These are phyloP conservation scores for Phytophthora crassamura DNA, from an alignment of 352 stramenopile genomes.

Conservation along the genomic window DNA sequence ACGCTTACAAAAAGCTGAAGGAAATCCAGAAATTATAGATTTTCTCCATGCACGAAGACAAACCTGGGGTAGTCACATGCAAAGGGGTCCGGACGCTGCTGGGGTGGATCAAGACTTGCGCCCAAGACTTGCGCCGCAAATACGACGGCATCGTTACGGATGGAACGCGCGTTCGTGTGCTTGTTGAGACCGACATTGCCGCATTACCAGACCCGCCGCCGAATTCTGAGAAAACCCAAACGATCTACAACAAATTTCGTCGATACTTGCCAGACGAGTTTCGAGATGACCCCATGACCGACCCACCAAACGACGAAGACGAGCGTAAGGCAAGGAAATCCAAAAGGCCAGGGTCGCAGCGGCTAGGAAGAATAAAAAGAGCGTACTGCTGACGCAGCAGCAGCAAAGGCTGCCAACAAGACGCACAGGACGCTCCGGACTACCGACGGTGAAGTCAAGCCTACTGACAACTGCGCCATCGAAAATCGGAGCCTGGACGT, in stretches of 20 bases:
- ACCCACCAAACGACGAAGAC: too few species aligned
- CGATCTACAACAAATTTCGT: not conserved
- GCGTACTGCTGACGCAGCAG: too few species aligned
- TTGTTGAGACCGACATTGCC: not conserved
- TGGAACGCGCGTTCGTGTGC: not conserved
- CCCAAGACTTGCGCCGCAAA: not conserved
- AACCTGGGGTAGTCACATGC: not conserved
- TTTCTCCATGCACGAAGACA: not conserved
- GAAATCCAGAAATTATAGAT: constrained; percentile 1
- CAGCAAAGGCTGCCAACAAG: too few species aligned
- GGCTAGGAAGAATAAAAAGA: too few species aligned
- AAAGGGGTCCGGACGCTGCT: not conserved
- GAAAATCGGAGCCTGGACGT: too few species aligned
- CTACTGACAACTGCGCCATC: too few species aligned
- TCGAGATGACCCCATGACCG: not conserved
- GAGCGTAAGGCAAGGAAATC: too few species aligned
- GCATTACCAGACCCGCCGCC: not conserved
- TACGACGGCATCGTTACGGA: constrained; percentile 1
- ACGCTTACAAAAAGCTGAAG: constrained; percentile 4
- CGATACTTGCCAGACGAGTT: not conserved
- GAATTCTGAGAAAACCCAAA: not conserved
- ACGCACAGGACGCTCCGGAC: too few species aligned
- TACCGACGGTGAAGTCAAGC: too few species aligned
- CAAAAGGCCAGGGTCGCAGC: too few species aligned
- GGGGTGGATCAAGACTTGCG: too few species aligned